phyloP scores from a whole-genome alignment of 2,329 filamentous ascomycete species.

The Curvularia lunata region DNA sequence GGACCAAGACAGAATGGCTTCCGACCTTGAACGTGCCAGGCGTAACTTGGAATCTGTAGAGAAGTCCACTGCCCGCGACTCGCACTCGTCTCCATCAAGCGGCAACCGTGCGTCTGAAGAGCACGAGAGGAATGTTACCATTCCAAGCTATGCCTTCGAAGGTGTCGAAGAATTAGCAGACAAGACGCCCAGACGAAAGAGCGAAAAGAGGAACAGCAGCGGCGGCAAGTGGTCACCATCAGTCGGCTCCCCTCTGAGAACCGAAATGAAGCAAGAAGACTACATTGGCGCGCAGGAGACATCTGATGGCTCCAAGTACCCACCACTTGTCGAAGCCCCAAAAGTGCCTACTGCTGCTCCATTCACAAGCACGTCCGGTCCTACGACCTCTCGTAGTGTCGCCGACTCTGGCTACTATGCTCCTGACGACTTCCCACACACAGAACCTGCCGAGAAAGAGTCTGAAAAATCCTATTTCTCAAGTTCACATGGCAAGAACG shows the following conservation, averaged over 20 bases:
- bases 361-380: slow-evolving; percentile 22
- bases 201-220: slow-evolving; percentile 55
- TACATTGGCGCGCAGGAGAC: slow-evolving; percentile 42
- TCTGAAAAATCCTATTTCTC: slow-evolving; percentile 46
- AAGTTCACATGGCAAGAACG: slow-evolving; percentile 39
- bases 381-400: slow-evolving; percentile 24
- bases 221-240: slow-evolving; percentile 50
- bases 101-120: slow-evolving; percentile 24
- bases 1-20: slow-evolving; percentile 42
- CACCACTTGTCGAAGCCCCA: slow-evolving; percentile 23
- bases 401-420: slow-evolving; percentile 46
- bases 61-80: slow-evolving; percentile 18
- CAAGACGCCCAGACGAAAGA: slow-evolving; percentile 55
- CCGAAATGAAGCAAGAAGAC: slow-evolving; percentile 54
- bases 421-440: slow-evolving; percentile 35
- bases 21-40: slow-evolving; percentile 38
- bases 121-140: slow-evolving; percentile 25
- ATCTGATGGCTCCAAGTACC: slow-evolving; percentile 20
- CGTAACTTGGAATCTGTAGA: slow-evolving; percentile 36
- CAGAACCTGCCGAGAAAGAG: slow-evolving; percentile 34
- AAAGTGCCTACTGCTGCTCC: slow-evolving; percentile 21
- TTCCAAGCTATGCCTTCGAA: slow-evolving; percentile 45
- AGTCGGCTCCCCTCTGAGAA: slow-evolving; percentile 53
- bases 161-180: slow-evolving; percentile 44
- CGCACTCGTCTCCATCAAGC: slow-evolving; percentile 26